phyloP scores from a whole-genome alignment of 2,329 filamentous ascomycete species.

The Cercospora janseana region DNA sequence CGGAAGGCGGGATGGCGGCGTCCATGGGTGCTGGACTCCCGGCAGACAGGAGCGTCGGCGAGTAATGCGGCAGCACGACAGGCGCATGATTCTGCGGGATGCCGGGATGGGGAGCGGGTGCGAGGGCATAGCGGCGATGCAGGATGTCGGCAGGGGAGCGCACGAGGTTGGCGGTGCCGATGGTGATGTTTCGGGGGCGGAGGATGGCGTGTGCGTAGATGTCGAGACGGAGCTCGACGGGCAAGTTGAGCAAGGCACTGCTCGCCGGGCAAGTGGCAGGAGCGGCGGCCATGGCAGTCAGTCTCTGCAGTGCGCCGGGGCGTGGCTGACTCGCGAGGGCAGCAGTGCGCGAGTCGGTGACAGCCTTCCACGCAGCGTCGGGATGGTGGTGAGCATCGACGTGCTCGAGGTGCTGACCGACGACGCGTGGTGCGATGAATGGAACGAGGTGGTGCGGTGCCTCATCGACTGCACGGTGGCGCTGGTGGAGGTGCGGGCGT shows the following conservation, averaged over 20 bases:
- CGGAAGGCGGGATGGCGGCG: constrained; percentile 13
- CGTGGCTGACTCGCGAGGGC: no score
- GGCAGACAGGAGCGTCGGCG: constrained; percentile 37
- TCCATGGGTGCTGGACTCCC: constrained; percentile 32
- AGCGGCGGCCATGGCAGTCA: neutral
- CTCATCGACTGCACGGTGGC: no score
- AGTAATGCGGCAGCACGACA: constrained; percentile 37
- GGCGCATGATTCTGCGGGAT: constrained; percentile 41
- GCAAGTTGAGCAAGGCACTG: constrained; percentile 17
- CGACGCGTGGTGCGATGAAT: no score
- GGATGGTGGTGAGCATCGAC: no score
- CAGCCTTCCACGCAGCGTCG: no score
- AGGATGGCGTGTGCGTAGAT: constrained; percentile 44
- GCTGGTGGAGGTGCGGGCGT: no score
- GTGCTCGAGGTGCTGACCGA: no score
- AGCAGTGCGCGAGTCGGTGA: no score
- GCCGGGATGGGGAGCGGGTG: constrained; percentile 35
- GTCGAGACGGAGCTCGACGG: constrained; percentile 43
- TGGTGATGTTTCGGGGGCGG: constrained; percentile 40
- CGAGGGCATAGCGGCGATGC: constrained; percentile 30
- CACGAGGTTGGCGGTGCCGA: constrained; percentile 40
- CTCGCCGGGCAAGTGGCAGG: neutral
- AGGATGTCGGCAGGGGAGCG: constrained; percentile 36
- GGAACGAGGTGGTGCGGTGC: no score
- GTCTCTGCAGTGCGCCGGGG: no score